Evolutionary conservation across 139 green algal species (phyloP).

Genomic region (Spirogloea muscicola): DNA sequence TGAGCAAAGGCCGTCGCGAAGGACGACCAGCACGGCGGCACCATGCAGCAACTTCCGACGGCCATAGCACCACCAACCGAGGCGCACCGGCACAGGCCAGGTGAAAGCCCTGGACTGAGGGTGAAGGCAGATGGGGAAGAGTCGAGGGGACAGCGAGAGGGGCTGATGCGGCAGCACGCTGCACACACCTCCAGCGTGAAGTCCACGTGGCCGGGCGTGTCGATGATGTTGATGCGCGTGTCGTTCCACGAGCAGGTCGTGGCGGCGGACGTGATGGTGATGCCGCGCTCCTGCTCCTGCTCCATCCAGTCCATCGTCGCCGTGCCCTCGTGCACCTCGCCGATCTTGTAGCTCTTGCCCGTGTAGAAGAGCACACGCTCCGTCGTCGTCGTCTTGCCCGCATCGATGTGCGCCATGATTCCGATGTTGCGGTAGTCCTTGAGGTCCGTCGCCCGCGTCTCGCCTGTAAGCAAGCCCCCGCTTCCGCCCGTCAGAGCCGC

Average conservation of each 20-base stretch:
- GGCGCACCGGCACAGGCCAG: too few species aligned
- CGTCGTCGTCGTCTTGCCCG: conserved; percentile 87
- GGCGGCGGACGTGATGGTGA: conserved; percentile 96
- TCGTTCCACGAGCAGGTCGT: conserved; percentile 92
- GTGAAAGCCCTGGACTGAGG: too few species aligned
- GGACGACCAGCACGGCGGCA: too few species aligned
- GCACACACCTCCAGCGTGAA: conserved; percentile 52
- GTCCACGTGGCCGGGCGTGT: conserved; percentile 71
- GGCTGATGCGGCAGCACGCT: too few species aligned
- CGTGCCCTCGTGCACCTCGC: conserved; percentile 95
- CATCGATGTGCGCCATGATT: conserved; percentile 83
- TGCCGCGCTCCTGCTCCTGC: conserved; percentile 83
- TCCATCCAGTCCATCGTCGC: conserved; percentile 98
- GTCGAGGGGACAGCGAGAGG: too few species aligned
- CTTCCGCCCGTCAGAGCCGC: too few species aligned
- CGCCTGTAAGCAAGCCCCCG: too few species aligned
- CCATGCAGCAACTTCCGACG: too few species aligned
- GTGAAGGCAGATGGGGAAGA: too few species aligned
- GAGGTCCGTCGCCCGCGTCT: conserved; percentile 57
- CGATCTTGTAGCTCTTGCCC: conserved; percentile 95
- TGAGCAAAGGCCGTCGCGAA: too few species aligned
- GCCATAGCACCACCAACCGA: too few species aligned
- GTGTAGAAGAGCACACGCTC: conserved; percentile 98
- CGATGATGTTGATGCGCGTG: conserved; percentile 95
- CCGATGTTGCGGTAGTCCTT: conserved; percentile 96